These are phyloP conservation scores for Calonectria pauciramosa DNA, from an alignment of 2,329 filamentous ascomycete species.

Conservation along the genomic window DNA sequence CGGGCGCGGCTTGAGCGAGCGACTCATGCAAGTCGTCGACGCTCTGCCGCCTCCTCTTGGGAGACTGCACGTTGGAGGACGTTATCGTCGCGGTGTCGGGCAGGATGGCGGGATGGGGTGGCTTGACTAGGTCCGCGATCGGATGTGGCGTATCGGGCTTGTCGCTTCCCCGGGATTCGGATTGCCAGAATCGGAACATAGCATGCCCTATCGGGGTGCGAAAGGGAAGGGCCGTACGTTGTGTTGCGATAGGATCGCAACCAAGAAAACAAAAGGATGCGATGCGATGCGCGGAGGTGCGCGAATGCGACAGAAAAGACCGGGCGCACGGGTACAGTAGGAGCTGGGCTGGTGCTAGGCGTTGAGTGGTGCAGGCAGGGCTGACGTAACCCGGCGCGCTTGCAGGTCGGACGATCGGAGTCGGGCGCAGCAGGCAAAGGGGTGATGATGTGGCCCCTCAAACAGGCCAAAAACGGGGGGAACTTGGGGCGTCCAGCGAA, in stretches of 20 bases:
- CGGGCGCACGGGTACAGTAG: conserved; percentile 26
- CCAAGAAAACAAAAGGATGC: conserved; percentile 33
- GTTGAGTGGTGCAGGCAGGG: conserved; percentile 38
- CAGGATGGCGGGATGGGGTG: conserved; percentile 51
- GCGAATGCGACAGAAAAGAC: conserved; percentile 34
- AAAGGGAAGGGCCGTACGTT: conserved; percentile 22
- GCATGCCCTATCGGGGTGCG: conserved; percentile 54
- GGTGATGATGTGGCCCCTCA: conserved; percentile 52
- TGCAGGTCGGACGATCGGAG: conserved; percentile 46
- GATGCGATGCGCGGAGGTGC: conserved; percentile 37
- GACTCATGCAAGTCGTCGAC: conserved; percentile 48
- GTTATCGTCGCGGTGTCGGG: conserved; percentile 43
- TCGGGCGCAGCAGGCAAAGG: conserved; percentile 42
- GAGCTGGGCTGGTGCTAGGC: conserved; percentile 26
- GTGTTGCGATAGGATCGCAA: conserved; percentile 37
- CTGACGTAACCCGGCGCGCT: conserved; percentile 51
- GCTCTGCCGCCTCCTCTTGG: conserved; percentile 57
- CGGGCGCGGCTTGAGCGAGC: conserved; percentile 43
- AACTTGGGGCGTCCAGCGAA: conserved; percentile 41
- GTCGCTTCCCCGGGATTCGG: conserved; percentile 70
- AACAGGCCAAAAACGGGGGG: conserved; percentile 43
- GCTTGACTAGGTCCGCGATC: conserved; percentile 51
- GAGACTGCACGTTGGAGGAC: conserved; percentile 46
- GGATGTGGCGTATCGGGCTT: conserved; percentile 59
- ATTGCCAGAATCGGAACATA: conserved; percentile 75